phyloP scores from a whole-genome alignment of 345 rosid species.

The Cardamine chenopodiifolia region DNA sequence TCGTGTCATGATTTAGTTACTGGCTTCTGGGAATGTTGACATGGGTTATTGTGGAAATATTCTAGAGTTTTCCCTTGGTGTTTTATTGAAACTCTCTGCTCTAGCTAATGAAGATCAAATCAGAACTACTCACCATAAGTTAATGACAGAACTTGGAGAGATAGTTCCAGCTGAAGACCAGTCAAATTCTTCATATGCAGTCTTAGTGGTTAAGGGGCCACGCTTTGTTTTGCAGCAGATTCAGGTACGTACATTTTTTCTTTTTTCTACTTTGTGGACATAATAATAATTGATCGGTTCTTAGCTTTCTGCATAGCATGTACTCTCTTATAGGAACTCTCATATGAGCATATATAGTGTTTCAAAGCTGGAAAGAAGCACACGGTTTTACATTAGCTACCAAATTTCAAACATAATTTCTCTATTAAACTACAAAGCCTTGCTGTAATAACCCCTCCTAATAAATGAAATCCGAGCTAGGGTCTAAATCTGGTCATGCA shows the following conservation, averaged over 20 bases:
- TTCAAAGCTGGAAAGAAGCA: not conserved
- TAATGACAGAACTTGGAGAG: constrained; percentile 69
- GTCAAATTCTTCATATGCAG: constrained; percentile 50
- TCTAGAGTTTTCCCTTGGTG: constrained; percentile 69
- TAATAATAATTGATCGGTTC: not conserved
- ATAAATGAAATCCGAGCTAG: not conserved
- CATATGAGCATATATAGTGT: not conserved
- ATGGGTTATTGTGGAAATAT: constrained; percentile 70
- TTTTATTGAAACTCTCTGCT: constrained; percentile 79
- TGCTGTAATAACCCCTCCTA: not conserved
- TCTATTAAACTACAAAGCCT: not conserved
- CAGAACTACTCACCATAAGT: constrained; percentile 54
- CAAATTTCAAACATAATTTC: not conserved
- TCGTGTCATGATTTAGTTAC: constrained; percentile 49
- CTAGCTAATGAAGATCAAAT: constrained; percentile 69
- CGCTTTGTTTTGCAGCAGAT: constrained; percentile 86
- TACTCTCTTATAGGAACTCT: not conserved
- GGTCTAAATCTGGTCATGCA: not conserved
- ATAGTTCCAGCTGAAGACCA: constrained; percentile 52
- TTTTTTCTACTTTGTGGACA: not conserved
- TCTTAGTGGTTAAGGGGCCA: constrained; percentile 77
- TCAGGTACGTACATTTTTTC: constrained; percentile 54
- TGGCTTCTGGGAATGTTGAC: constrained; percentile 74
- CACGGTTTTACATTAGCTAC: constrained; percentile 3
- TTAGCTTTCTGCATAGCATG: not conserved